Conservation (phyloP, 2,329 filamentous ascomycete species). For the Verticillium zaregamsianum region DNA sequence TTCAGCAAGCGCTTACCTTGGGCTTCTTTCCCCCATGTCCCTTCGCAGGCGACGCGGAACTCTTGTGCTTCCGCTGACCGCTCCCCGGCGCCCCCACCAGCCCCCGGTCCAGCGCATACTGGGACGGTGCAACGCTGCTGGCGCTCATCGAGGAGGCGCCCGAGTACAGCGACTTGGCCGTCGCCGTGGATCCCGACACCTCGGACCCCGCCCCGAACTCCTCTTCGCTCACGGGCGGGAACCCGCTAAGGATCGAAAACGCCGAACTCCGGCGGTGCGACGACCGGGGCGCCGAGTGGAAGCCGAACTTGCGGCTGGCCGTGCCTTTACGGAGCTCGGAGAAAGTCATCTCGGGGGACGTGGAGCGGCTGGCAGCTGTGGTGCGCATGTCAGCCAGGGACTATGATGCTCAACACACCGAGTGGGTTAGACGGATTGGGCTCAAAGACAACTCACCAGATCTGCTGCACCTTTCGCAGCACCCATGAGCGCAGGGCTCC, state of each 20-base stretch:
- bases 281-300: conserved; percentile 20
- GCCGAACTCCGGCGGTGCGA: conserved; percentile 23
- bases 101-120: neutral
- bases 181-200: neutral
- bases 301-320: conserved; percentile 30
- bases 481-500: conserved; percentile 45
- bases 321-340: conserved; percentile 32
- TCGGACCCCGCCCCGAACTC: neutral
- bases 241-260: conserved; percentile 7
- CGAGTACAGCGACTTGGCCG: neutral
- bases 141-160: neutral
- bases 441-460: conserved; percentile 29
- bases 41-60: neutral
- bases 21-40: neutral
- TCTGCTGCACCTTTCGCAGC: conserved; percentile 43
- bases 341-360: conserved; percentile 27
- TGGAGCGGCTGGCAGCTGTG: conserved; percentile 19
- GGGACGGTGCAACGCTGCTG: neutral
- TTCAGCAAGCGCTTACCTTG: neutral
- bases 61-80: neutral
- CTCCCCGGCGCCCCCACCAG: neutral
- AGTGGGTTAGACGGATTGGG: no score
- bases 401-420: no score
- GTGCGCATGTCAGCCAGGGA: conserved; percentile 8
- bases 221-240: conserved; percentile 1